Evolutionary conservation across 1,139 yeast genomes (phyloP).

Genomic region (Hansenula sp.): DNA sequence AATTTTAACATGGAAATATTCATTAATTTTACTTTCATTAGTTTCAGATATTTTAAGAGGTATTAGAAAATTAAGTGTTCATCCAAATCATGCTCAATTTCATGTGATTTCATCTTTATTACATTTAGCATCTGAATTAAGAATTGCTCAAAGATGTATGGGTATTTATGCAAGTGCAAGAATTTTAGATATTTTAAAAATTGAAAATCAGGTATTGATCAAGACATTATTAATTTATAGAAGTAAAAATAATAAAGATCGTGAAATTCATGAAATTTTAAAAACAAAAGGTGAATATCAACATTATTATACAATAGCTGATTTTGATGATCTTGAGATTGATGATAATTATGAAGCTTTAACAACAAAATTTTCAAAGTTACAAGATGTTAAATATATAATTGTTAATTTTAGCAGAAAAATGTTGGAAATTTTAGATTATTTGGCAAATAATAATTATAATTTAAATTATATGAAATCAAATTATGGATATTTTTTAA

Average conservation of each 20-base stretch:
- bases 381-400: slow-evolving; percentile 8
- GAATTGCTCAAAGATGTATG: slow-evolving; percentile 13
- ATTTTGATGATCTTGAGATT: slow-evolving; percentile 10
- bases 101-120: slow-evolving; percentile 7
- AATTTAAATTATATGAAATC: neutral
- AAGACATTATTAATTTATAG: slow-evolving; percentile 7
- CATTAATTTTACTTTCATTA: slow-evolving; percentile 7
- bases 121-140: slow-evolving; percentile 10
- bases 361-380: slow-evolving; percentile 5
- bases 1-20: slow-evolving; percentile 12
- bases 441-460: neutral
- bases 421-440: slow-evolving; percentile 6
- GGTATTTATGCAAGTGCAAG: slow-evolving; percentile 8
- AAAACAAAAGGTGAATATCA: slow-evolving; percentile 4
- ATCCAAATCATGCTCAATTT: slow-evolving; percentile 8
- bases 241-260: slow-evolving; percentile 4
- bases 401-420: slow-evolving; percentile 6
- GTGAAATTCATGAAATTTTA: slow-evolving; percentile 1
- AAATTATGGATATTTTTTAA: neutral
- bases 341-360: slow-evolving; percentile 7
- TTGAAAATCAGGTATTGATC: slow-evolving; percentile 9
- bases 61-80: slow-evolving; percentile 6
- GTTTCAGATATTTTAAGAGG: slow-evolving; percentile 12
- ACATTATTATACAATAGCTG: slow-evolving; percentile 3
- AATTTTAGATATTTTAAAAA: slow-evolving; percentile 5